Evolutionary conservation across 768 basidiomycete species (phyloP).

Genomic region (Favolaschia claudopus): DNA sequence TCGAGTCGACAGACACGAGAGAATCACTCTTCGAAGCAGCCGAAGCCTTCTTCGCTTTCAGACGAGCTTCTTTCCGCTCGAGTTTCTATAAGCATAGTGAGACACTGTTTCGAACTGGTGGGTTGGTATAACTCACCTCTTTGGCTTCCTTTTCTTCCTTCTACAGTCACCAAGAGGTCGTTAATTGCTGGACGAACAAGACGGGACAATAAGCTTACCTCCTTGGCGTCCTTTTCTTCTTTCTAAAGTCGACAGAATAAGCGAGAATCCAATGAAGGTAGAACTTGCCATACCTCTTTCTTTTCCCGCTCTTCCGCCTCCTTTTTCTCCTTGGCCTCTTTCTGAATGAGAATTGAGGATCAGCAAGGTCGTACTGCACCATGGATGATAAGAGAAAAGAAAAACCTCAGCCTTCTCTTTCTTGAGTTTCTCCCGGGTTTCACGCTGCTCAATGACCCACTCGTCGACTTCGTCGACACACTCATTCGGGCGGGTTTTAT

Average conservation of each 20-base stretch:
- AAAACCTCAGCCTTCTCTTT: constrained; percentile 72
- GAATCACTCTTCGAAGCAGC: constrained; percentile 49
- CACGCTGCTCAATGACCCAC: constrained; percentile 84
- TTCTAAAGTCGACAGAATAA: constrained; percentile 32
- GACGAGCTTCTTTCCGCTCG: constrained; percentile 62
- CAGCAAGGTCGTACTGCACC: constrained; percentile 19
- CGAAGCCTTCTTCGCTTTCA: constrained; percentile 60
- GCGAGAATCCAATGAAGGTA: constrained; percentile 24
- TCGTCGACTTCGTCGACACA: constrained; percentile 81
- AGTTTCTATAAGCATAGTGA: constrained; percentile 50
- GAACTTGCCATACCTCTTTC: constrained; percentile 57
- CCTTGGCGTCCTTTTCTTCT: constrained; percentile 58
- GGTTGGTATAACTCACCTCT: constrained; percentile 50
- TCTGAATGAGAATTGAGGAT: constrained; percentile 49
- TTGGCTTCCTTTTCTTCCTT: constrained; percentile 64
- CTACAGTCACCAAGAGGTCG: constrained; percentile 29
- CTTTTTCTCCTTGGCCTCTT: constrained; percentile 82
- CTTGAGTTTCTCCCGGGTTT: constrained; percentile 85
- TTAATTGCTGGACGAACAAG: not conserved
- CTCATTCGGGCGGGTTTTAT: constrained; percentile 88
- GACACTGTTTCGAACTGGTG: not conserved
- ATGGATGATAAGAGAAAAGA: constrained; percentile 17
- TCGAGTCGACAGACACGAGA: constrained; percentile 37
- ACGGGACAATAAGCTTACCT: constrained; percentile 41
- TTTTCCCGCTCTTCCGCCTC: constrained; percentile 73